Percentiles rank a stretch among this genome's conserved stretches.
Evolutionary conservation across 257 asterid genomes (phyloP).

Genomic region (Cinchona pubescens): DNA sequence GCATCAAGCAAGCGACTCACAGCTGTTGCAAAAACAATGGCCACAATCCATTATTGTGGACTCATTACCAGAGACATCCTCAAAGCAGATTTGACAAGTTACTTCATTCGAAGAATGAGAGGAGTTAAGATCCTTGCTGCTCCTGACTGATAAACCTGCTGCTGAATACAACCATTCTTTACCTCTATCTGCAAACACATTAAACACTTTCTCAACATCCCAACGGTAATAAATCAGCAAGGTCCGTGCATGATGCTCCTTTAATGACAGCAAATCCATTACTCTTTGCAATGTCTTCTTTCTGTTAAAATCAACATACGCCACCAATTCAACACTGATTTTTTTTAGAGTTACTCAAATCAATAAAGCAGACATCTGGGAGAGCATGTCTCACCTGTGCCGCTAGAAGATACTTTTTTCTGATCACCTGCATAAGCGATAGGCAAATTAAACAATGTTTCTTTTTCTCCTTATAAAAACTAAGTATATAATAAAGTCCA

Average conservation of each 20-base stretch:
- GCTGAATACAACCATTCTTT: constrained; percentile 33
- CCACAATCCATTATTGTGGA: constrained; percentile 58
- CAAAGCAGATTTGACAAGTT: constrained; percentile 50
- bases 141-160: constrained; percentile 41
- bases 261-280: no score
- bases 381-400: constrained; percentile 48
- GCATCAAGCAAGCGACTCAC: constrained; percentile 34
- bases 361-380: not conserved
- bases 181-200: constrained; percentile 47
- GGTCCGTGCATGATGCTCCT: constrained; percentile 53
- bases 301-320: constrained; percentile 30
- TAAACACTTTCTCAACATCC: constrained; percentile 40
- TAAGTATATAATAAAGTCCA: not conserved
- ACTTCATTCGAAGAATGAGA: constrained; percentile 12
- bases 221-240: constrained; percentile 59
- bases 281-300: constrained; percentile 44
- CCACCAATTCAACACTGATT: not conserved
- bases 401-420: constrained; percentile 52
- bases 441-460: constrained; percentile 3
- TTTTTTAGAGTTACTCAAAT: not conserved
- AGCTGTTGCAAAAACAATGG: constrained; percentile 59
- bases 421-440: constrained; percentile 44
- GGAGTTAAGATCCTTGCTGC: constrained; percentile 11
- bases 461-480: constrained; percentile 6
- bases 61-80: constrained; percentile 33